Percentiles rank a stretch among this genome's conserved stretches.
phyloP scores from a whole-genome alignment of 371 early-diverging fungal genomes.

The Apophysomyces variabilis region DNA sequence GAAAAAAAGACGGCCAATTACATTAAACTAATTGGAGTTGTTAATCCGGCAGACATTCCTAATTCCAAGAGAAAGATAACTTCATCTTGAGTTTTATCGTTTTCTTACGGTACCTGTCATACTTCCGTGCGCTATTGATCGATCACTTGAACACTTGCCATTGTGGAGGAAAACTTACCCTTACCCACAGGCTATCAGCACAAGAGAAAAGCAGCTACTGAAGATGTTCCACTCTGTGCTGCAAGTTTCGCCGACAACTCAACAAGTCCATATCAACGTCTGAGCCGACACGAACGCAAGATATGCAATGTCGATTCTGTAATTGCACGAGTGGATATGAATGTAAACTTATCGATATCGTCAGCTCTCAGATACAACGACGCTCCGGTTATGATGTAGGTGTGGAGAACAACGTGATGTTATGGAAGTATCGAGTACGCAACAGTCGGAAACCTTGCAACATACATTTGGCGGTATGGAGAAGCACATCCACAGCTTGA shows the following conservation, averaged over 20 bases:
- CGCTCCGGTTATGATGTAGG: background rate
- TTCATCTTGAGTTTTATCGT: too few relatives aligned
- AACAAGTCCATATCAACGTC: constrained; percentile 9
- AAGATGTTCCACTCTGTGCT: background rate
- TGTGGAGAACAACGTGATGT: background rate
- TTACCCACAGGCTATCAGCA: constrained; percentile 4
- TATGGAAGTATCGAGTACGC: background rate
- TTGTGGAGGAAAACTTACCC: background rate
- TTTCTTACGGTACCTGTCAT: background rate
- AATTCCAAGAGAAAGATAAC: too few relatives aligned
- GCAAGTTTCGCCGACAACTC: constrained; percentile 1
- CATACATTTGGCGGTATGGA: background rate
- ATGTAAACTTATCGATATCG: constrained; percentile 1
- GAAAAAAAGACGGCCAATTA: too few relatives aligned
- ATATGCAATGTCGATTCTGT: background rate
- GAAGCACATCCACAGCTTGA: background rate
- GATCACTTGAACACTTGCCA: background rate
- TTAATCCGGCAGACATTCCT: too few relatives aligned
- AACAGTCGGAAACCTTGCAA: background rate
- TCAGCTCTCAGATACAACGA: constrained; percentile 8
- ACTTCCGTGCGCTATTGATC: constrained; percentile 8
- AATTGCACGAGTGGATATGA: constrained; percentile 1
- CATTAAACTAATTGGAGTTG: too few relatives aligned
- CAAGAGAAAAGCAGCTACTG: constrained; percentile 12
- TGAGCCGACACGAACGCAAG: constrained; percentile 5